Percentiles rank a stretch among this genome's conserved stretches.
Evolutionary conservation across 2,329 filamentous ascomycete genomes (phyloP).

Genomic region (Westerdykella aurantiaca): DNA sequence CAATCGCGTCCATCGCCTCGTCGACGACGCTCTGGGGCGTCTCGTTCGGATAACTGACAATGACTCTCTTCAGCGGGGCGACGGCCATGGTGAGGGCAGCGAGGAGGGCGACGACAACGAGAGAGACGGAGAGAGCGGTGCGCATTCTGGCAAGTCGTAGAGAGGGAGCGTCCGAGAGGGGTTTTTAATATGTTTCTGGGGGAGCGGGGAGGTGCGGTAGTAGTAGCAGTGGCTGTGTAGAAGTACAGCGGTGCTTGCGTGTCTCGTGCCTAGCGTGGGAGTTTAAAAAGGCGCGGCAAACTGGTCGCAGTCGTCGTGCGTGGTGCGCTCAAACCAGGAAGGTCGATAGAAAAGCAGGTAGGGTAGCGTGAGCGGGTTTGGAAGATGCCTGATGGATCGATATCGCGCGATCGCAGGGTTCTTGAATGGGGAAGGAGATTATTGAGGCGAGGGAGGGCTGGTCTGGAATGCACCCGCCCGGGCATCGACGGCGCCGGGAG

Average conservation of each 20-base stretch:
- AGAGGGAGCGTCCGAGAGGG: too few species aligned
- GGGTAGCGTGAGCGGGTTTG: too few species aligned
- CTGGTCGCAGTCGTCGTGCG: too few species aligned
- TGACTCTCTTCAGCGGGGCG: slow-evolving; percentile 60
- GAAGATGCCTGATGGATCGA: too few species aligned
- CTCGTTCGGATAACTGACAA: slow-evolving; percentile 69
- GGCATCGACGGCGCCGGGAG: neutral
- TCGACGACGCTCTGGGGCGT: slow-evolving; percentile 63
- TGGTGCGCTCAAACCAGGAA: too few species aligned
- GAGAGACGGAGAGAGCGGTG: slow-evolving; percentile 46
- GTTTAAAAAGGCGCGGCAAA: too few species aligned
- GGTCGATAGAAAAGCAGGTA: too few species aligned
- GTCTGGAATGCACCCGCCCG: neutral
- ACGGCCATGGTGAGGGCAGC: slow-evolving; percentile 58
- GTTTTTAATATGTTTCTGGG: neutral
- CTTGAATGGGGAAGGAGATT: neutral
- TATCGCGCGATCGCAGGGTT: too few species aligned
- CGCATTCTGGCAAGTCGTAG: slow-evolving; percentile 52
- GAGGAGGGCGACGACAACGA: slow-evolving; percentile 54
- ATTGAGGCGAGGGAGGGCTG: neutral
- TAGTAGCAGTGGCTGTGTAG: too few species aligned
- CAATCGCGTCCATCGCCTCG: slow-evolving; percentile 65
- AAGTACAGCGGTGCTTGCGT: too few species aligned
- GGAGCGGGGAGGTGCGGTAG: neutral
- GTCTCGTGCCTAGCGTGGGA: too few species aligned